Base-by-base conservation (phyloP, 2,329 filamentous ascomycete genomes). In the Knufia fluminis region DNA sequence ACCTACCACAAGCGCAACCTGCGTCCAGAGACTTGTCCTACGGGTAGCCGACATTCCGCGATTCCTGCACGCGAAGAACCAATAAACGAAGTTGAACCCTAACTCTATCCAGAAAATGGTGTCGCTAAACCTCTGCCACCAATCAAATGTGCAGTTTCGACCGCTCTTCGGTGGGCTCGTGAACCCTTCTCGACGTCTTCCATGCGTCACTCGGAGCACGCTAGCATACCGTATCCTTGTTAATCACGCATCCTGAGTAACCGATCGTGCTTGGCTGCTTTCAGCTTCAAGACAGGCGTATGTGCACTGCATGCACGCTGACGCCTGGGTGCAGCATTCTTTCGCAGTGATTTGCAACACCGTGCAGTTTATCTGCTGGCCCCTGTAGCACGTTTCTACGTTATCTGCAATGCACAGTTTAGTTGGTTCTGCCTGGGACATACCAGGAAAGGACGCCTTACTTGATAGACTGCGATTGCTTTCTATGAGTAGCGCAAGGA, bases 131-230 rank as follows among this genome's bases (percentile, higher is more conserved):
- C 9, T 6, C 40, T 43, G 14, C 26, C 24, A 22, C 42, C 42
- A 45, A 45, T 45, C 9, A 19, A 3, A 17, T 20, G 19, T 32
- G 17, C 10, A 26, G 10, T 26, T 28, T 31, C 19, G 20, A 40
- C 22, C 16, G 19, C 31, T 17, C 33, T 26, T 10, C 17, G 36
- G 45, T 33, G 32, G 19, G 9, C 16, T 40, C 38, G 14, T 40
- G 45, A 40, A n/a, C 28, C 23, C 45, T 48, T 48, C 45, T 48
- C 35, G 19, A 39, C 35, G 35, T 28, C 45, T 48, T 48, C 45
- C 35, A 39, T 48, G 45, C 45, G 45, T 40, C 33, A 40, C 17
- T 40, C 26, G 28, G n/a, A 31, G 10, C 19, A 19, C 45, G 23
- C 45, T 48, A 48, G 20, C 33, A 35, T 22, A 10, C 3, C 10